Base-by-base conservation (phyloP, 1,284 basidiomycete genomes). In the Ceratobasidium sp. region DNA sequence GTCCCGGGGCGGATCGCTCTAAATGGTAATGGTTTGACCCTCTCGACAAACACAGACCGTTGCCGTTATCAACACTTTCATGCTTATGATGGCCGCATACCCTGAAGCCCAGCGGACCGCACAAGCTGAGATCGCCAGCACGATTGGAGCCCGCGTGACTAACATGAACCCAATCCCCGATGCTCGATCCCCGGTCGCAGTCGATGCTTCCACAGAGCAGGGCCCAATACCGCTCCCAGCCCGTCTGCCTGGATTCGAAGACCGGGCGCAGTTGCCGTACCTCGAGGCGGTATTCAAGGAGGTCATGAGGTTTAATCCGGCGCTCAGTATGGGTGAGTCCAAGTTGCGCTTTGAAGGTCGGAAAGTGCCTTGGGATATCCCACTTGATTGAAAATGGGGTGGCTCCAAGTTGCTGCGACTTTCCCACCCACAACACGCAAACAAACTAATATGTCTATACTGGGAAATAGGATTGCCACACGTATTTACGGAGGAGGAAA, bases 281-380 rank as follows among this genome's bases (percentile, higher is more conserved):
- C 75, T 86, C 41, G 79, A 83, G 39, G 85, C 85, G 4, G 76
- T 87, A 11, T 81, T 84, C 34, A 84, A 82, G 73, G 86, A 88
- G 78, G 79, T 82, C 4, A 76, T 84, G 54, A 79, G 84, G 34
- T 81, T 79, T 80, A 77, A 68, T 22, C 72, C 72, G 9, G 53
- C 63, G 29, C 54, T 64, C 19, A 71, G 68, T 37, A 71, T 71
- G 68, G 68, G 68, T 71, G 43, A 71, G 68, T 71, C 2, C 34
- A 34, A 16, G 19, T 46, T 41, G 39, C 13, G 13, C 13, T 41
- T 41, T 11, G 3, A 46, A 46, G 8, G 4, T 54, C 22, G 8
- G 16, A 27, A 54, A 11, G 22, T 7, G 19, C 22, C 22, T 16
- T 22, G 43, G 43, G 43, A 3, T 9, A 3, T 16, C 16, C 43